phyloP scores from a whole-genome alignment of 805 yeast species.

The Priceomyces castillae region DNA sequence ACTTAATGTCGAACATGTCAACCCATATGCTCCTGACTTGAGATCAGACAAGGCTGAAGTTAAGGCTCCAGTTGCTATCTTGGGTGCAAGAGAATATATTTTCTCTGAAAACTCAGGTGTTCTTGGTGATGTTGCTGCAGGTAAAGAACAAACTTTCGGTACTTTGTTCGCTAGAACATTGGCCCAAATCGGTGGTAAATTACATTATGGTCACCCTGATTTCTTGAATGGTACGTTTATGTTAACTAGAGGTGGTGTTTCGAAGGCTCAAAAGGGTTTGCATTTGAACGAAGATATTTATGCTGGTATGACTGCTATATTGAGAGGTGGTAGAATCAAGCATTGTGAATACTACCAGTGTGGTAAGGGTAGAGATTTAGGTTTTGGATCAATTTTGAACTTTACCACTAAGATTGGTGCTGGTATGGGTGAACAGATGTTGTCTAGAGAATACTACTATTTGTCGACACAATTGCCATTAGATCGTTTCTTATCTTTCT shows the following conservation, averaged over 20 bases:
- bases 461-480: constrained; percentile 73
- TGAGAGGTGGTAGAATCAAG: constrained; percentile 80
- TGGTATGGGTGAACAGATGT: constrained; percentile 87
- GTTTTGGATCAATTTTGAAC: constrained; percentile 78
- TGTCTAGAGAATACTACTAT: constrained; percentile 78
- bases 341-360: constrained; percentile 84
- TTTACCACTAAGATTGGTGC: constrained; percentile 85
- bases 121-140: constrained; percentile 83
- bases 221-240: constrained; percentile 70
- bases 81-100: constrained; percentile 81
- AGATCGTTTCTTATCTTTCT: constrained; percentile 75
- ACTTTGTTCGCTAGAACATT: constrained; percentile 79
- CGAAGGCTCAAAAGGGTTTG: constrained; percentile 79
- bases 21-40: constrained; percentile 77
- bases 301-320: constrained; percentile 78
- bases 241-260: constrained; percentile 85
- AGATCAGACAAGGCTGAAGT: constrained; percentile 50
- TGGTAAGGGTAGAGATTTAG: constrained; percentile 84
- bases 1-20: constrained; percentile 55
- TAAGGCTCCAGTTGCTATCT: constrained; percentile 68
- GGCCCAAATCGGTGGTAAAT: constrained; percentile 78
- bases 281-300: constrained; percentile 84
- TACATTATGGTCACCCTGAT: constrained; percentile 88
- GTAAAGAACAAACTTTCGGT: constrained; percentile 86
- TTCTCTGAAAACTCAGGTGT: constrained; percentile 82